A percentile compares a stretch with the other conserved stretches of the same genome.
Evolutionary conservation across 805 yeast genomes (phyloP).

Genomic region (Candida nemodendra): DNA sequence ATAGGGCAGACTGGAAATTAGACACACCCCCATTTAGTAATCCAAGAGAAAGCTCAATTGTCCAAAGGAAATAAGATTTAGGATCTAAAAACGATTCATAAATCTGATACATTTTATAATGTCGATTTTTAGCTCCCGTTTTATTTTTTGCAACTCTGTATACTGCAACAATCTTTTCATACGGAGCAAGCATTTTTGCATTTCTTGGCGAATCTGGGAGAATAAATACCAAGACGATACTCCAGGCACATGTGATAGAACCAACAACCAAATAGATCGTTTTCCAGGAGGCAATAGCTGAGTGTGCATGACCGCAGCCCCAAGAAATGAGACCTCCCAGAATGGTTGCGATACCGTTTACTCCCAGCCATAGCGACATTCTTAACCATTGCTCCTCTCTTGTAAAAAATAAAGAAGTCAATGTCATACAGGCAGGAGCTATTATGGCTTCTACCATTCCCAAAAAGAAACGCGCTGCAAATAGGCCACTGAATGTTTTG

Average conservation of each 20-base stretch:
- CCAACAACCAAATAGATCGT: constrained; percentile 27
- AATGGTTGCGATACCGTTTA: constrained; percentile 46
- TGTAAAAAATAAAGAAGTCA: constrained; percentile 30
- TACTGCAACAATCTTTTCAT: constrained; percentile 24
- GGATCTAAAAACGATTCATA: constrained; percentile 22
- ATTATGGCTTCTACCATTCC: constrained; percentile 38
- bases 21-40: constrained; percentile 30
- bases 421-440: constrained; percentile 33
- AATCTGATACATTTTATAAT: constrained; percentile 25
- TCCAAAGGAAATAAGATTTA: constrained; percentile 26
- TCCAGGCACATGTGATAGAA: constrained; percentile 39
- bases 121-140: constrained; percentile 28
- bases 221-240: constrained; percentile 22
- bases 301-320: constrained; percentile 40
- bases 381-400: constrained; percentile 35
- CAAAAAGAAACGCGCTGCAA: constrained; percentile 34
- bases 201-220: constrained; percentile 30
- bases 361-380: constrained; percentile 40
- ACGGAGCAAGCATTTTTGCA: constrained; percentile 27
- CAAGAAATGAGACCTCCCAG: constrained; percentile 53
- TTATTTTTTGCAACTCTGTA: constrained; percentile 26
- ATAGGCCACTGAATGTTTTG: constrained; percentile 34
- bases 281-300: constrained; percentile 22
- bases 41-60: constrained; percentile 12
- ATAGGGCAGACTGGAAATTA: constrained; percentile 28